Conservation (phyloP, 2,329 filamentous ascomycete genomes). For the Diplodia mutila region DNA sequence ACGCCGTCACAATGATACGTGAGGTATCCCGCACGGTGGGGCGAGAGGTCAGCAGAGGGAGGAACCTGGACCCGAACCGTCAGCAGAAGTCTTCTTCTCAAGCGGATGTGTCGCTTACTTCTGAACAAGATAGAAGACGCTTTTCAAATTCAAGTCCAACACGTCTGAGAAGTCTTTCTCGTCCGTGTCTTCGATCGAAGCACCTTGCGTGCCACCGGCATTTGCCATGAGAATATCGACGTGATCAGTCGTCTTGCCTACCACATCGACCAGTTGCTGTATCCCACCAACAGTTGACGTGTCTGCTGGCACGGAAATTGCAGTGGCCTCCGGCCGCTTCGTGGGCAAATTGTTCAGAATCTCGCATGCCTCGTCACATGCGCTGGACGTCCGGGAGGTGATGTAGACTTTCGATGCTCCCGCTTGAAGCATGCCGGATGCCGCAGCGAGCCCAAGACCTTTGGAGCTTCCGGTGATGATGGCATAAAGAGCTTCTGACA, state of each 20-base stretch:
- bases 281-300: slow-evolving; percentile 44
- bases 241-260: slow-evolving; percentile 35
- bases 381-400: slow-evolving; percentile 45
- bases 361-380: slow-evolving; percentile 45
- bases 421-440: slow-evolving; percentile 45
- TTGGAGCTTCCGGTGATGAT: slow-evolving; percentile 45
- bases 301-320: slow-evolving; percentile 44
- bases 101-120: slow-evolving; percentile 32
- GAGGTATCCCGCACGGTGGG: slow-evolving; percentile 41
- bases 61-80: slow-evolving; percentile 34
- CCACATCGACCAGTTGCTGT: slow-evolving; percentile 38
- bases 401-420: slow-evolving; percentile 46
- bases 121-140: slow-evolving; percentile 44
- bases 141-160: slow-evolving; percentile 45
- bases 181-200: slow-evolving; percentile 43
- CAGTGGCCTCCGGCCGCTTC: slow-evolving; percentile 39
- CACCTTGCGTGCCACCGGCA: slow-evolving; percentile 46
- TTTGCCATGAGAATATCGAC: slow-evolving; percentile 46
- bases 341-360: slow-evolving; percentile 43
- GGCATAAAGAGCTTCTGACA: too few species aligned
- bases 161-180: slow-evolving; percentile 44
- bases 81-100: background rate
- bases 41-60: slow-evolving; percentile 40
- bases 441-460: slow-evolving; percentile 45
- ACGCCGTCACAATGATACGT: slow-evolving; percentile 44